These are phyloP conservation scores for Zymoseptoria brevis DNA, from an alignment of 2,329 filamentous ascomycete genomes.

Conservation along the genomic window DNA sequence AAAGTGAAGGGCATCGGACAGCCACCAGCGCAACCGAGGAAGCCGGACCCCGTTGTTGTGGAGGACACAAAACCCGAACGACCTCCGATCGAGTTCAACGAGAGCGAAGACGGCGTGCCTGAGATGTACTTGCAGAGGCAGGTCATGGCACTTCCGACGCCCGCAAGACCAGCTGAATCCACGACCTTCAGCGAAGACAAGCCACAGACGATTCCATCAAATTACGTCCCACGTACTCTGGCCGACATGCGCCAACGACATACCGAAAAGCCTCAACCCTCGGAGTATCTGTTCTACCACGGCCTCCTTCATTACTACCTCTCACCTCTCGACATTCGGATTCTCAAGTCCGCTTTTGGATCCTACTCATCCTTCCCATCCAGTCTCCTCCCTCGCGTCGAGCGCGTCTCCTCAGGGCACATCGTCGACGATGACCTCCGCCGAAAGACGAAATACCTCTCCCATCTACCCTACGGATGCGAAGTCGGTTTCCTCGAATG, in stretches of 20 bases:
- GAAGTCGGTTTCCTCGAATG: conserved; percentile 87
- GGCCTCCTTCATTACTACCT: conserved; percentile 82
- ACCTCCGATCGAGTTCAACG: conserved; percentile 39
- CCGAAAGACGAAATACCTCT: conserved; percentile 77
- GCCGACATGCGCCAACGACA: conserved; percentile 41
- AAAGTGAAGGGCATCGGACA: conserved; percentile 62
- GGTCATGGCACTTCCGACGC: conserved; percentile 5
- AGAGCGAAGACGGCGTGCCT: conserved; percentile 38
- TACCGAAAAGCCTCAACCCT: conserved; percentile 37
- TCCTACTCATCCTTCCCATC: conserved; percentile 75
- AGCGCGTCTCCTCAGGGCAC: conserved; percentile 81
- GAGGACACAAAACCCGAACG: conserved; percentile 31
- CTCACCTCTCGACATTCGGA: conserved; percentile 83
- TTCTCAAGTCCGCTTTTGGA: conserved; percentile 81
- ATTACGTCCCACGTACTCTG: conserved; percentile 33
- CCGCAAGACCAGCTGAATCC: neutral
- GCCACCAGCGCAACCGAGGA: conserved; percentile 47
- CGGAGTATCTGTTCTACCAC: conserved; percentile 79
- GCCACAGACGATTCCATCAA: conserved; percentile 16
- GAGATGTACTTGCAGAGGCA: conserved; percentile 41
- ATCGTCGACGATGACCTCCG: conserved; percentile 78
- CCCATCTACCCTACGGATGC: conserved; percentile 81
- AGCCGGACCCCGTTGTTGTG: conserved; percentile 32
- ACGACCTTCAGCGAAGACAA: conserved; percentile 24
- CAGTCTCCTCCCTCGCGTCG: conserved; percentile 76